phyloP scores from a whole-genome alignment of 1,139 yeast genomes.

The Suhomyces kunorum region DNA sequence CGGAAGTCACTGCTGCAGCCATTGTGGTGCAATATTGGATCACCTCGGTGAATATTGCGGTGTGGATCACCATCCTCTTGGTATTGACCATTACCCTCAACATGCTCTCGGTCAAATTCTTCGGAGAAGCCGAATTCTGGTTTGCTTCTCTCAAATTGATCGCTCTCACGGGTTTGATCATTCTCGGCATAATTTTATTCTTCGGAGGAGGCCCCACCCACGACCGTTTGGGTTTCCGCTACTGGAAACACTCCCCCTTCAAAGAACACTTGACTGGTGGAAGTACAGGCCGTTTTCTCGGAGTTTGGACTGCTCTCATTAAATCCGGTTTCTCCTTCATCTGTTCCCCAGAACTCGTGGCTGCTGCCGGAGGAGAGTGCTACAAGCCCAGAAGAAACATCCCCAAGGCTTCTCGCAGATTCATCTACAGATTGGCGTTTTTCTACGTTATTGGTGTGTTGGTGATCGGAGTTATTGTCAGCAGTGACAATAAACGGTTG shows the following conservation, averaged over 20 bases:
- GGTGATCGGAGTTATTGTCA: slow-evolving; percentile 49
- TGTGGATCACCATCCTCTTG: slow-evolving; percentile 55
- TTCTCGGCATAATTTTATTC: slow-evolving; percentile 44
- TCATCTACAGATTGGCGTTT: slow-evolving; percentile 48
- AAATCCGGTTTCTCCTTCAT: slow-evolving; percentile 45
- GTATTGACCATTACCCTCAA: slow-evolving; percentile 41
- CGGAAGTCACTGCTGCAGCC: slow-evolving; percentile 57
- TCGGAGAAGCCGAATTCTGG: slow-evolving; percentile 70
- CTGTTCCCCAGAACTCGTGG: slow-evolving; percentile 43
- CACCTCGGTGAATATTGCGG: slow-evolving; percentile 48
- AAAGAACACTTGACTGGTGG: slow-evolving; percentile 43
- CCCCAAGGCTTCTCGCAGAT: slow-evolving; percentile 50
- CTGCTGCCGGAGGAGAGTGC: slow-evolving; percentile 45
- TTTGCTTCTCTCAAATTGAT: slow-evolving; percentile 54
- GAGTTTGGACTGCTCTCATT: slow-evolving; percentile 43
- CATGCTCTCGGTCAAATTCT: slow-evolving; percentile 48
- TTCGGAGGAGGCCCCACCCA: slow-evolving; percentile 39
- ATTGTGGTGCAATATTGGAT: slow-evolving; percentile 60
- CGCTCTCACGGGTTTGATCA: slow-evolving; percentile 40
- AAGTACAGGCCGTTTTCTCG: slow-evolving; percentile 55
- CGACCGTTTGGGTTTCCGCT: slow-evolving; percentile 49
- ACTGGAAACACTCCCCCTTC: slow-evolving; percentile 64
- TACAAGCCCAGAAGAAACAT: slow-evolving; percentile 46
- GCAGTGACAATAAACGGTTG: slow-evolving; percentile 34
- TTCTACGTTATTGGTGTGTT: slow-evolving; percentile 51